Evolutionary conservation across 345 rosid genomes (phyloP), one percentile per base, ranked within the genome.

Genomic region (Psidium friedrichsthalianum): DNA sequence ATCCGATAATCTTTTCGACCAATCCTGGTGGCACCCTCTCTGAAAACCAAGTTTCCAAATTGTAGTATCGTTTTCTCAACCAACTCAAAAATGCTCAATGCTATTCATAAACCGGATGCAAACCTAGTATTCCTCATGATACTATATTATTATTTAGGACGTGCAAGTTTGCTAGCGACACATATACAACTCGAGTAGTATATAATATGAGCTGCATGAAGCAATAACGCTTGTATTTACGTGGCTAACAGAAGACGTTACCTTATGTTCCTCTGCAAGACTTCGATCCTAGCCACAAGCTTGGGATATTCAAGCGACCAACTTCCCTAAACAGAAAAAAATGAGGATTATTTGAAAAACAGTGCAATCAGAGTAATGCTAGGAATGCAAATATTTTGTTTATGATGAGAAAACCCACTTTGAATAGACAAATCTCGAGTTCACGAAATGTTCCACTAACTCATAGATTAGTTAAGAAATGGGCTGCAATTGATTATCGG

Each of bases 231-330:
- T 36, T 69, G 13, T 69, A 36, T 52, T 12, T 24, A 81, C 18
- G 52, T 53, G 53, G 54, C 57, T 11, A 51, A 29, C 82, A 51
- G 32, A 1, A 40, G 16, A 56, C 21, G 54, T 83, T 88, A 96
- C 98, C 96, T 94, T 59, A 93, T 21, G 89, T 87, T 91, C 89
- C 89, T 94, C 85, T 94, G 91, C 81, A 95, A 80, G 78, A 89
- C 90, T 90, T 94, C 96, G 87, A 92, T 88, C 87, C 90, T 93
- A 69, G 91, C 88, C 88, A 83, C 61, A 54, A 94, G 94, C 92
- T 89, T 94, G 24, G 95, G 91, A 53, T 83, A 88, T 90, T 94
- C 98, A 64, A 89, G 83, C 81, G 92, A 85, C 93, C 91, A 92
- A 86, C 86, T 93, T 88, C 86, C 93, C 98, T 96, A 84, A 13